Conservation (phyloP, 306 rosid species). For the Medicago arabica region DNA sequence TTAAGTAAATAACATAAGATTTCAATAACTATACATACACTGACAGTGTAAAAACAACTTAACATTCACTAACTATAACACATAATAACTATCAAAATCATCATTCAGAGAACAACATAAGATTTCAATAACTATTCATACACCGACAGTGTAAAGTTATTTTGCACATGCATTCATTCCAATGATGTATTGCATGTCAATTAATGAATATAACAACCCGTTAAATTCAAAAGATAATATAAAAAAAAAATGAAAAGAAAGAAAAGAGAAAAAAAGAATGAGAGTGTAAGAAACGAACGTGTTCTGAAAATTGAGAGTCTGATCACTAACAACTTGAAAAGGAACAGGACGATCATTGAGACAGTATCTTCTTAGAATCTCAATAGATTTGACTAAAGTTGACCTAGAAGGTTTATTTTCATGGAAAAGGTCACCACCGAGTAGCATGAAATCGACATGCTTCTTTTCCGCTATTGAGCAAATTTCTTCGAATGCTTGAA, state of each 20-base stretch:
- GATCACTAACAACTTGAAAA: slow-evolving; percentile 98
- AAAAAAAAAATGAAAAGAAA: background rate
- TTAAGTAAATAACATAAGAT: no score
- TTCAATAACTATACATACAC: no score
- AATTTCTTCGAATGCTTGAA: slow-evolving; percentile 90
- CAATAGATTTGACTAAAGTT: slow-evolving; percentile 84
- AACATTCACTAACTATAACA: no score
- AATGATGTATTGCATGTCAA: no score
- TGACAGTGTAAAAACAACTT: no score
- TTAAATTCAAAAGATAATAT: no score
- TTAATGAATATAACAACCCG: no score
- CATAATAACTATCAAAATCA: no score
- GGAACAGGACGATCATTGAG: slow-evolving; percentile 83
- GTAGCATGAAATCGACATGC: slow-evolving; percentile 65
- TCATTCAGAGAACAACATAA: no score
- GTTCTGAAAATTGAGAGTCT: slow-evolving; percentile 83
- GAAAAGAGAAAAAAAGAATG: background rate
- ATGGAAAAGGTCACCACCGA: slow-evolving; percentile 97
- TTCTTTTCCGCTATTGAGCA: slow-evolving; percentile 83
- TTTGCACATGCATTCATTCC: no score
- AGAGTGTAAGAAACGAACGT: slow-evolving; percentile 46
- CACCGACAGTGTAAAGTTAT: no score
- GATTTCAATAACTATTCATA: no score
- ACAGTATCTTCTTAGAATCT: slow-evolving; percentile 90
- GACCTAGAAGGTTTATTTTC: slow-evolving; percentile 95